Evolutionary conservation across 2,329 filamentous ascomycete genomes (phyloP).

Genomic region (Paraconiothyrium brasiliense): DNA sequence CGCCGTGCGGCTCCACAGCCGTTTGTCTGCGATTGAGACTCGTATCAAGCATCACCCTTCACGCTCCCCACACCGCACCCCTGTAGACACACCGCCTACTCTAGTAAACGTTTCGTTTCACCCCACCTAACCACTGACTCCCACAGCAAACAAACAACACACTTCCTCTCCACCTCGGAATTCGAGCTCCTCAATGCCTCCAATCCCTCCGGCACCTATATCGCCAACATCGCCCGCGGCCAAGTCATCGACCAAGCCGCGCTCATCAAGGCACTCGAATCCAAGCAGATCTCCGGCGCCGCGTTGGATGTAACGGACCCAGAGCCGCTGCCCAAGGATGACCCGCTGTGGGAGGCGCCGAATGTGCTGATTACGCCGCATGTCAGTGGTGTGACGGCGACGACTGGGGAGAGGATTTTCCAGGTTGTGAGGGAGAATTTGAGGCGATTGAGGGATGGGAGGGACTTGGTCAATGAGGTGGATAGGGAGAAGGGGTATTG

Average conservation of each 20-base stretch:
- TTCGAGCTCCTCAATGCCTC: conserved; percentile 62
- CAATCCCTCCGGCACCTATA: conserved; percentile 61
- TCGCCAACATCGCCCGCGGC: conserved; percentile 78
- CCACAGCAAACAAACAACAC: conserved; percentile 57
- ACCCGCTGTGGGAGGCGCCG: conserved; percentile 73
- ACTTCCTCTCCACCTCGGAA: conserved; percentile 64
- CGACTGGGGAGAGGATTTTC: conserved; percentile 66
- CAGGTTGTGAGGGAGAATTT: conserved; percentile 69
- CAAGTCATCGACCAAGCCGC: conserved; percentile 69
- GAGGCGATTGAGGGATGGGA: conserved; percentile 60
- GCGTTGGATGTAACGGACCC: conserved; percentile 83
- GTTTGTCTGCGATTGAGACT: not conserved
- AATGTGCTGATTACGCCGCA: conserved; percentile 77
- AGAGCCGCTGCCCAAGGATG: conserved; percentile 74
- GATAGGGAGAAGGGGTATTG: conserved; percentile 69
- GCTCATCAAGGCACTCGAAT: conserved; percentile 69
- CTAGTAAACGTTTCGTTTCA: not conserved
- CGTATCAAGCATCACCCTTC: conserved; percentile 10
- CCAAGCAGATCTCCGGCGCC: conserved; percentile 68
- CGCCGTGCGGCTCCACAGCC: conserved; percentile 1
- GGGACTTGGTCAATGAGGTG: conserved; percentile 69
- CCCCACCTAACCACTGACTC: conserved; percentile 8
- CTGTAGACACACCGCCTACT: not conserved
- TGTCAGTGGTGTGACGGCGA: conserved; percentile 62
- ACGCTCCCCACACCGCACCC: not conserved